Evolutionary conservation across 2,329 filamentous ascomycete genomes (phyloP).

Genomic region (Thermoascus crustaceus): DNA sequence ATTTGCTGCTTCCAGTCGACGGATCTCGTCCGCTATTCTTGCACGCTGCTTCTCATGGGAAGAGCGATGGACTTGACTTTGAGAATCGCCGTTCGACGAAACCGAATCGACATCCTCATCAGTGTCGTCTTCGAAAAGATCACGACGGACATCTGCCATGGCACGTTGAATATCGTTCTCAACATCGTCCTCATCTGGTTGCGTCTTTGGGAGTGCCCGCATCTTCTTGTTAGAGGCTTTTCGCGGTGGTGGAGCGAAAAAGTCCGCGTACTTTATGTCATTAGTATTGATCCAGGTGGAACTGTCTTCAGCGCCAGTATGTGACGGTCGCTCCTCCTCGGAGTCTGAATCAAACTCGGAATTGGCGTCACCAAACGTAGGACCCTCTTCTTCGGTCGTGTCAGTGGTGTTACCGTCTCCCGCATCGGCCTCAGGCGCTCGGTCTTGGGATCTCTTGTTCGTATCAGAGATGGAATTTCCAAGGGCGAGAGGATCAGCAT

Average conservation of each 20-base stretch:
- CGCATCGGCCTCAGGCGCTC: constrained; percentile 33
- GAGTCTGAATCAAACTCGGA: constrained; percentile 56
- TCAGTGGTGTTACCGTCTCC: constrained; percentile 50
- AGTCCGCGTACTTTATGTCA: constrained; percentile 83
- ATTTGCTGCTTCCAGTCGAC: constrained; percentile 78
- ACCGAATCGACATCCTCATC: constrained; percentile 58
- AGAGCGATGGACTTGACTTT: constrained; percentile 40
- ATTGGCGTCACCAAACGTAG: constrained; percentile 74
- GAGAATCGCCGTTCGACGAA: constrained; percentile 9
- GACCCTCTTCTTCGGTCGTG: constrained; percentile 57
- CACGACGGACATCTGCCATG: constrained; percentile 78
- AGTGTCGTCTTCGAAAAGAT: constrained; percentile 73
- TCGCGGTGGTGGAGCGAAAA: constrained; percentile 76
- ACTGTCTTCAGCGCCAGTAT: constrained; percentile 48
- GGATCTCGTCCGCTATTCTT: constrained; percentile 81
- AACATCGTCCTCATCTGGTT: constrained; percentile 38
- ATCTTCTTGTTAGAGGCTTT: constrained; percentile 54
- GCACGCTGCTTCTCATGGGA: constrained; percentile 81
- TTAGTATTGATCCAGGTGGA: constrained; percentile 67
- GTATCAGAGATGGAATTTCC: constrained; percentile 9
- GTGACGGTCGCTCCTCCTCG: constrained; percentile 53
- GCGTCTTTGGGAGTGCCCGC: constrained; percentile 48
- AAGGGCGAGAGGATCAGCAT: constrained; percentile 60
- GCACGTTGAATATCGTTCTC: constrained; percentile 68
- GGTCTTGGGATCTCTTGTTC: constrained; percentile 14